Percentiles rank a stretch among this genome's conserved stretches.
Conservation (phyloP, 495 filamentous ascomycete genomes). For the Talaromyces wortmannii region DNA sequence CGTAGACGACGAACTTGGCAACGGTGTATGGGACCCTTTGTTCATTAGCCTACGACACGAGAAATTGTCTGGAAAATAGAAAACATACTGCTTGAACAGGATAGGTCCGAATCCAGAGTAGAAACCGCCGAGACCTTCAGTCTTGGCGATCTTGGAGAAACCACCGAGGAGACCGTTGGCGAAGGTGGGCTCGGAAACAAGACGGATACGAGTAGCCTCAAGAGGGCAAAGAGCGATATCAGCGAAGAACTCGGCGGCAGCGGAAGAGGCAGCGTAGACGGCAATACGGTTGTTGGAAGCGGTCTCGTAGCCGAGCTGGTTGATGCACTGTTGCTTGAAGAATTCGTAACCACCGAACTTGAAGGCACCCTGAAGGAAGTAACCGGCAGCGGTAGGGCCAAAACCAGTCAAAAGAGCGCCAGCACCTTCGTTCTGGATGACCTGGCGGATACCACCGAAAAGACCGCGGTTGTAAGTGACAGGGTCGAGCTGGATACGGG, state of each 20-base stretch:
- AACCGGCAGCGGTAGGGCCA: constrained; percentile 82
- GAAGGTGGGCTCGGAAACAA: constrained; percentile 85
- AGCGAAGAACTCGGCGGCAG: constrained; percentile 85
- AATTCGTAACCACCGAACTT: constrained; percentile 95
- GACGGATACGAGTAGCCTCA: constrained; percentile 91
- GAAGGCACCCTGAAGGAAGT: constrained; percentile 92
- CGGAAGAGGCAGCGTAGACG: constrained; percentile 83
- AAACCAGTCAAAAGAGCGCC: constrained; percentile 83
- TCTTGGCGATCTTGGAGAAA: constrained; percentile 78
- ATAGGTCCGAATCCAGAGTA: constrained; percentile 94
- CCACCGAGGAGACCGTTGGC: constrained; percentile 75
- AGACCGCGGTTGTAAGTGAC: constrained; percentile 84
- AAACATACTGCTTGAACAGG: constrained; percentile 88
- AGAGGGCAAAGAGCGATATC: constrained; percentile 91
- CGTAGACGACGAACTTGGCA: constrained; percentile 99
- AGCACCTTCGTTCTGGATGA: constrained; percentile 77
- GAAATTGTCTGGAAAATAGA: background rate
- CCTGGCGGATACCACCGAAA: constrained; percentile 80
- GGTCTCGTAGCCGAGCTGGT: constrained; percentile 69
- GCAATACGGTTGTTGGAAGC: constrained; percentile 81
- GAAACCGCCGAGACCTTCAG: constrained; percentile 83
- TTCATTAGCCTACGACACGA: background rate
- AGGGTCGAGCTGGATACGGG: constrained; percentile 88
- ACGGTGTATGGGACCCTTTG: constrained; percentile 96
- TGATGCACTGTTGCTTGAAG: constrained; percentile 92